A percentile compares a stretch with the other conserved stretches of the same genome.
phyloP scores from a whole-genome alignment of 2,329 filamentous ascomycete genomes.

The Pyricularia grisea region DNA sequence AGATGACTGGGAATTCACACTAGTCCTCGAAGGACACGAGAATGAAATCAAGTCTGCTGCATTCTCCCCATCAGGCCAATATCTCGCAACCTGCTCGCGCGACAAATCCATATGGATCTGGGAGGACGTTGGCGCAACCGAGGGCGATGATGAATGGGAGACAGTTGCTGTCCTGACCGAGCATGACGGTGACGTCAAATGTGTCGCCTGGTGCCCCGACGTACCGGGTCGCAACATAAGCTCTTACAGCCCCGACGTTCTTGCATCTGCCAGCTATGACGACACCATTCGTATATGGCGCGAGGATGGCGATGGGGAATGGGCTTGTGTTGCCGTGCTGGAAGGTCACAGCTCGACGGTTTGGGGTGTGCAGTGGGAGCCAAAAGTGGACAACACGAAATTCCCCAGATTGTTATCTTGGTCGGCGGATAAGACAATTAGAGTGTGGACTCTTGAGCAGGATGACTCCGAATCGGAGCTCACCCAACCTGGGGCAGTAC shows the following conservation, averaged over 20 bases:
- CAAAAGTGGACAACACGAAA: constrained; percentile 18
- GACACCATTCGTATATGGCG: constrained; percentile 83
- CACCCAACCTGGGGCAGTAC: neutral
- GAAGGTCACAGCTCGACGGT: constrained; percentile 79
- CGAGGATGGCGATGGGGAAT: constrained; percentile 82
- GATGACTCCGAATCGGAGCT: constrained; percentile 35
- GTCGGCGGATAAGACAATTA: constrained; percentile 72
- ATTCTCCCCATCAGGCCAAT: constrained; percentile 64
- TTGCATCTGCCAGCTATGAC: constrained; percentile 91
- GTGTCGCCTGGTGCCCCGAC: constrained; percentile 81
- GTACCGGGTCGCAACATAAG: constrained; percentile 32
- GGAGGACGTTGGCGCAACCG: constrained; percentile 71
- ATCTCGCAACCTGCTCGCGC: constrained; percentile 80
- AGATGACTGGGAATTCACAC: constrained; percentile 75
- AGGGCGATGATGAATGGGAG: constrained; percentile 91
- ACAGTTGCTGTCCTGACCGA: constrained; percentile 91
- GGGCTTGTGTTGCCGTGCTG: constrained; percentile 78
- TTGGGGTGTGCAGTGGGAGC: constrained; percentile 76
- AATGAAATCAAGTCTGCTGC: constrained; percentile 79
- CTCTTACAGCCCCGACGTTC: constrained; percentile 52
- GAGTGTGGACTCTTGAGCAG: constrained; percentile 65
- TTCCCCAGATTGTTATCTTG: constrained; percentile 67
- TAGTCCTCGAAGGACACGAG: constrained; percentile 91
- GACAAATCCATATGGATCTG: constrained; percentile 98
- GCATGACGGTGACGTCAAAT: constrained; percentile 93